A percentile compares a stretch with the other conserved stretches of the same genome.
These are phyloP conservation scores for Colletotrichum sidae DNA, from an alignment of 2,329 filamentous ascomycete genomes.

Conservation along the genomic window DNA sequence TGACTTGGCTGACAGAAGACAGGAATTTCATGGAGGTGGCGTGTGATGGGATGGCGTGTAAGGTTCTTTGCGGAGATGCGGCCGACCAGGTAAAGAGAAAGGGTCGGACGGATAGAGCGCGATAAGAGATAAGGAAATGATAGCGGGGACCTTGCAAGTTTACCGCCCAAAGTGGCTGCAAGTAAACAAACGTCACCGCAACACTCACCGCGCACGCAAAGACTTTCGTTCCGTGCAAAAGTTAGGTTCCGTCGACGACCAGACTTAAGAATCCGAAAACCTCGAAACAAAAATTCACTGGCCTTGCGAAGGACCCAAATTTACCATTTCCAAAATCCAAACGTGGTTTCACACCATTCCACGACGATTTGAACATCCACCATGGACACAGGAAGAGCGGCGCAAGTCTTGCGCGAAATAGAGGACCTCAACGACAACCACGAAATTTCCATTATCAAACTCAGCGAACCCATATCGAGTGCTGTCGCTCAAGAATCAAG, in stretches of 20 bases:
- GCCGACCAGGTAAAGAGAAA: no score
- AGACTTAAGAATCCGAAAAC: no score
- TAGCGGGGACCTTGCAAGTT: constrained; percentile 11
- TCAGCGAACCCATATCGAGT: constrained; percentile 79
- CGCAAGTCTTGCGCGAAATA: constrained; percentile 60
- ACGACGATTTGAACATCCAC: constrained; percentile 7
- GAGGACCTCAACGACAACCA: constrained; percentile 66
- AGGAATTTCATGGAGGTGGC: no score
- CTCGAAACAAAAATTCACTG: no score
- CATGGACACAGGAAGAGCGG: constrained; percentile 49
- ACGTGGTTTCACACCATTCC: no score
- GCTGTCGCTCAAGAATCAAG: constrained; percentile 52
- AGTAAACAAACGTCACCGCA: constrained; percentile 52
- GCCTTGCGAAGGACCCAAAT: no score
- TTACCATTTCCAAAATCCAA: no score
- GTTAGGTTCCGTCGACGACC: no score
- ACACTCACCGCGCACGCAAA: constrained; percentile 2
- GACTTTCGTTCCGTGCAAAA: no score
- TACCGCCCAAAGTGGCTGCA: constrained; percentile 42
- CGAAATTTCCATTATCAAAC: constrained; percentile 79
- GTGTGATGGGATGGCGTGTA: not conserved
- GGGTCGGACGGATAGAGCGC: no score
- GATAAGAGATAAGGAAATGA: no score
- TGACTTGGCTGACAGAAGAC: constrained; percentile 3
- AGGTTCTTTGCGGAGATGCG: no score